A percentile compares a stretch with the other conserved stretches of the same genome.
Conservation (phyloP, 164 flowering plant genomes). For the Piper betle region DNA sequence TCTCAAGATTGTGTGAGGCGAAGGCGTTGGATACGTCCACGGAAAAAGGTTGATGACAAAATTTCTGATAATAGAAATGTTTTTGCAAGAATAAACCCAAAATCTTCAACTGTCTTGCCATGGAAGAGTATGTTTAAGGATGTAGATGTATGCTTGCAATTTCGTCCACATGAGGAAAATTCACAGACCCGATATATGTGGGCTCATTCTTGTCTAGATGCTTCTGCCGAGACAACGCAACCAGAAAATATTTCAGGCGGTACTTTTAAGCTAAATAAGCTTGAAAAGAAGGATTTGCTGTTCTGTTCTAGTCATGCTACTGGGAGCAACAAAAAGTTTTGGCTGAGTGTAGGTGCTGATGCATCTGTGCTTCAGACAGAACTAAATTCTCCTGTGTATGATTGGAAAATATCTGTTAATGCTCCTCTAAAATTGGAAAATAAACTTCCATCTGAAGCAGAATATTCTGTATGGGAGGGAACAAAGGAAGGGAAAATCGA, state of each 20-base stretch:
- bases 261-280: slow-evolving; percentile 49
- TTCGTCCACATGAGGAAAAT: slow-evolving; percentile 58
- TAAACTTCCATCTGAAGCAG: slow-evolving; percentile 83
- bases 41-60: slow-evolving; percentile 25
- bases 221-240: slow-evolving; percentile 27
- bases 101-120: slow-evolving; percentile 63
- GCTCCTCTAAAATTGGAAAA: slow-evolving; percentile 88
- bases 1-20: slow-evolving; percentile 43
- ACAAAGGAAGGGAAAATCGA: slow-evolving; percentile 58
- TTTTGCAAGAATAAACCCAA: slow-evolving; percentile 39
- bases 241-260: slow-evolving; percentile 24
- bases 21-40: slow-evolving; percentile 62
- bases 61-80: slow-evolving; percentile 8
- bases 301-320: slow-evolving; percentile 35
- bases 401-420: slow-evolving; percentile 87
- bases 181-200: slow-evolving; percentile 43
- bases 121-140: slow-evolving; percentile 56
- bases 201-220: slow-evolving; percentile 46
- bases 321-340: slow-evolving; percentile 34
- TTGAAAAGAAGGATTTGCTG: slow-evolving; percentile 86
- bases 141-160: slow-evolving; percentile 54
- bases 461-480: slow-evolving; percentile 78
- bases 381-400: slow-evolving; percentile 82
- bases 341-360: slow-evolving; percentile 86
- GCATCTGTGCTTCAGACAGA: slow-evolving; percentile 87